phyloP scores from a whole-genome alignment of 345 rosid species.

The Limnanthes douglasii region DNA sequence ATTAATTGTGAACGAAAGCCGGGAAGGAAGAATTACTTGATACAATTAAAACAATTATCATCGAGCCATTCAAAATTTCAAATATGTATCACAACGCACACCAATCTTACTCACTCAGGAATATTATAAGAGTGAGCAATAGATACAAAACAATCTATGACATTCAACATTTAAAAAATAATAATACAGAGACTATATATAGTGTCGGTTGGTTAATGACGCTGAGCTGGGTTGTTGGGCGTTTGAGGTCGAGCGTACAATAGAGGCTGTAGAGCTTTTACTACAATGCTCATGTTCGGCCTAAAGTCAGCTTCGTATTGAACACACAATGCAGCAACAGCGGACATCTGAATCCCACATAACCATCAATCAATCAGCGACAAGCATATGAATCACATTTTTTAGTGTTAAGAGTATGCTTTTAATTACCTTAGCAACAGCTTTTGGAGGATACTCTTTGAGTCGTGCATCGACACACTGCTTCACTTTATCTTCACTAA shows the following conservation, averaged over 20 bases:
- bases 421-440: slow-evolving; percentile 48
- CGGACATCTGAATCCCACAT: slow-evolving; percentile 41
- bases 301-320: slow-evolving; percentile 73
- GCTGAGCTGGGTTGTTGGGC: too few relatives aligned
- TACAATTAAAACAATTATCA: too few relatives aligned
- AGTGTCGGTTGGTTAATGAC: too few relatives aligned
- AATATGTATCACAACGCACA: too few relatives aligned
- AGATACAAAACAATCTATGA: too few relatives aligned
- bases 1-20: too few relatives aligned
- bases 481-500: slow-evolving; percentile 67
- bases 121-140: too few relatives aligned
- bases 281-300: slow-evolving; percentile 74
- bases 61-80: too few relatives aligned
- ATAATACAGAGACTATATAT: too few relatives aligned
- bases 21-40: too few relatives aligned
- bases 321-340: slow-evolving; percentile 63
- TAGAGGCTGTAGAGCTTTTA: slow-evolving; percentile 67
- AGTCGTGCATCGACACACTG: slow-evolving; percentile 57
- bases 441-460: slow-evolving; percentile 59
- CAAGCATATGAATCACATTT: slow-evolving; percentile 2
- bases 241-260: slow-evolving; percentile 18
- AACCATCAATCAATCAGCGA: slow-evolving; percentile 2
- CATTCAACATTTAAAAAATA: too few relatives aligned
- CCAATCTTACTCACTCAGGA: too few relatives aligned
- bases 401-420: slow-evolving; percentile 1